Conservation (phyloP, 768 basidiomycete genomes). For the Leccinum rimulosum region DNA sequence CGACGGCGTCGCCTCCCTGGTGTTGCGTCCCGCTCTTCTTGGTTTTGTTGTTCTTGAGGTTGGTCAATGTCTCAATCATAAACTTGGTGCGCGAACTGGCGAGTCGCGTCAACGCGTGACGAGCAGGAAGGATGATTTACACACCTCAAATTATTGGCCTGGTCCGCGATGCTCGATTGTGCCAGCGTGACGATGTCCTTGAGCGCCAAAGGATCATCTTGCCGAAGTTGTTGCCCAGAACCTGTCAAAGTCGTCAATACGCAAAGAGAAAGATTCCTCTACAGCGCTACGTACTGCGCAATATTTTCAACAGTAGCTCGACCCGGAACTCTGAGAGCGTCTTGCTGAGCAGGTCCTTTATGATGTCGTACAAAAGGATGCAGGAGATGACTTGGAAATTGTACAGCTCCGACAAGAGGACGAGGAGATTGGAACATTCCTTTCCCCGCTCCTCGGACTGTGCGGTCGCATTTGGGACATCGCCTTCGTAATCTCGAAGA, state of each 20-base stretch:
- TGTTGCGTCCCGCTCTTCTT: slow-evolving; percentile 64
- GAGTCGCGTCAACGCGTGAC: slow-evolving; percentile 1
- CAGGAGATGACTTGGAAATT: slow-evolving; percentile 94
- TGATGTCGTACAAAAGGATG: slow-evolving; percentile 85
- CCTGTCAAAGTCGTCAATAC: slow-evolving; percentile 43
- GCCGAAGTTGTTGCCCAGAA: slow-evolving; percentile 87
- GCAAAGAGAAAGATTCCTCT: not conserved
- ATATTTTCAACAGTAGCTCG: slow-evolving; percentile 82
- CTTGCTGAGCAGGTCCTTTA: slow-evolving; percentile 66
- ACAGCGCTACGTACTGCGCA: slow-evolving; percentile 58
- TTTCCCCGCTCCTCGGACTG: slow-evolving; percentile 58
- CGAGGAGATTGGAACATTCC: slow-evolving; percentile 85
- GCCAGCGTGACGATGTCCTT: slow-evolving; percentile 89
- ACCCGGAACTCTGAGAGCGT: slow-evolving; percentile 76
- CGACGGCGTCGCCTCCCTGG: slow-evolving; percentile 72
- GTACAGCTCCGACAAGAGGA: slow-evolving; percentile 88
- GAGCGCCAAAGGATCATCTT: slow-evolving; percentile 88
- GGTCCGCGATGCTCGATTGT: slow-evolving; percentile 61
- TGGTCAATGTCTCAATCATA: slow-evolving; percentile 91
- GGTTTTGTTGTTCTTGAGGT: slow-evolving; percentile 89
- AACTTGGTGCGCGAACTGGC: slow-evolving; percentile 85
- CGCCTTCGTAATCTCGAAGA: slow-evolving; percentile 36
- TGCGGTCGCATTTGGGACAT: slow-evolving; percentile 9
- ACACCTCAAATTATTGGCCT: slow-evolving; percentile 49
- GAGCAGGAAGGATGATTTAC: slow-evolving; percentile 19